phyloP scores from a whole-genome alignment of 768 basidiomycete species.

The Lyophyllum semitale region DNA sequence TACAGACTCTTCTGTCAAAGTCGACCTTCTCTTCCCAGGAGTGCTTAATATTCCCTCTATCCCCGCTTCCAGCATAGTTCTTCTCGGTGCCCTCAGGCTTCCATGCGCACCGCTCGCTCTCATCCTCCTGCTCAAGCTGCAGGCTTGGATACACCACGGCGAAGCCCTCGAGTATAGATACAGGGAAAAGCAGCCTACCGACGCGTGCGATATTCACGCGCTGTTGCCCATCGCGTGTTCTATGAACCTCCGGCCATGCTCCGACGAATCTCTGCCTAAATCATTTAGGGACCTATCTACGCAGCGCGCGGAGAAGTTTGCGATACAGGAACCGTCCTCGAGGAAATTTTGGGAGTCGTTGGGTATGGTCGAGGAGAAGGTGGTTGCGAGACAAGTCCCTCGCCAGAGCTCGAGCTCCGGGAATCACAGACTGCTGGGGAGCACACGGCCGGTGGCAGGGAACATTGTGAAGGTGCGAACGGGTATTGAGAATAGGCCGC shows the following conservation, averaged over 20 bases:
- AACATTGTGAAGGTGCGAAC: too few species aligned
- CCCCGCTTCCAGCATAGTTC: constrained; percentile 4
- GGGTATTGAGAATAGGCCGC: too few species aligned
- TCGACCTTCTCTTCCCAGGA: constrained; percentile 18
- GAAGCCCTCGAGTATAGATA: constrained; percentile 1
- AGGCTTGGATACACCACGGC: constrained; percentile 11
- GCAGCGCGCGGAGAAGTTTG: background rate
- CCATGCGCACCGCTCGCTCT: constrained; percentile 10
- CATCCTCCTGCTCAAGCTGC: constrained; percentile 10
- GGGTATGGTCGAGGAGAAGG: background rate
- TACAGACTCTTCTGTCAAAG: constrained; percentile 10
- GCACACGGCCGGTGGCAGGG: too few species aligned
- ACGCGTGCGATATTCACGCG: constrained; percentile 5
- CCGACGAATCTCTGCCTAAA: background rate
- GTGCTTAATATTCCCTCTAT: constrained; percentile 15
- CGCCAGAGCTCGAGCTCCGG: too few species aligned
- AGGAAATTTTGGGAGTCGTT: background rate
- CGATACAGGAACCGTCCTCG: background rate
- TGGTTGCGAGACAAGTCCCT: too few species aligned
- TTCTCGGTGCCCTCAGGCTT: background rate
- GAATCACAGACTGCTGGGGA: too few species aligned
- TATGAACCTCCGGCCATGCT: background rate
- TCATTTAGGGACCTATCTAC: background rate
- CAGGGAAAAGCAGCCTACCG: constrained; percentile 1
- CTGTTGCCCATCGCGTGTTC: background rate